Conservation (phyloP, 495 filamentous ascomycete genomes). For the Sabuloglossum arenarium region DNA sequence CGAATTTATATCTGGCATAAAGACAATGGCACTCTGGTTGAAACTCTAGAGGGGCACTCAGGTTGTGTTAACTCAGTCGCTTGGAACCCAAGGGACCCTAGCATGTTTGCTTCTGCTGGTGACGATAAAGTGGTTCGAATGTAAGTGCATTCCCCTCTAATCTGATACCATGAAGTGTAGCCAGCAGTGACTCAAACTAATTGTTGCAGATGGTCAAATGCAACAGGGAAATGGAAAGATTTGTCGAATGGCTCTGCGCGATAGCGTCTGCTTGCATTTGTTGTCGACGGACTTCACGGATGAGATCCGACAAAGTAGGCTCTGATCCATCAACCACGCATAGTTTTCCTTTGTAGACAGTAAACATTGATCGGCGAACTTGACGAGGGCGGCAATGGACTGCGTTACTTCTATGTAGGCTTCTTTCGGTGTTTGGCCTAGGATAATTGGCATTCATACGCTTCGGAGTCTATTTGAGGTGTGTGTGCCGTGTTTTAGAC, state of each 20-base stretch:
- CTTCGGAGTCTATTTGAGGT: conserved; percentile 1
- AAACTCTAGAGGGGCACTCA: conserved; percentile 54
- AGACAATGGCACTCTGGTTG: conserved; percentile 51
- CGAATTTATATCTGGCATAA: conserved; percentile 80
- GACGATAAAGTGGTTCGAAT: conserved; percentile 77
- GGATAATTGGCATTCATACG: conserved; percentile 1
- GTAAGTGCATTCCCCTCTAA: conserved; percentile 27
- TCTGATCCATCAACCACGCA: neutral
- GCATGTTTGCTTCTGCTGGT: conserved; percentile 79
- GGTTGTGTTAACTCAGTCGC: conserved; percentile 77
- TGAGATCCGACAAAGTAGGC: neutral
- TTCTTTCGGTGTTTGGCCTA: conserved; percentile 1
- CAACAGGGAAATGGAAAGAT: neutral
- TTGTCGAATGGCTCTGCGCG: neutral
- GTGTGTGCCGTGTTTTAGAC: neutral
- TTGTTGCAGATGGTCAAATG: neutral
- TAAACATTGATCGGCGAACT: conserved; percentile 1
- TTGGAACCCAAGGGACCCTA: conserved; percentile 70
- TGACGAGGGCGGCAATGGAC: neutral
- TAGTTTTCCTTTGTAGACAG: neutral
- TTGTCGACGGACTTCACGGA: neutral
- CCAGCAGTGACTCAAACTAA: neutral
- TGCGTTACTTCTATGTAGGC: neutral
- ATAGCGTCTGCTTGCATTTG: neutral
- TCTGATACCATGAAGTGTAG: neutral